Base-by-base conservation (phyloP, 352 stramenopile genomes). In the Blastocystis sp. region DNA sequence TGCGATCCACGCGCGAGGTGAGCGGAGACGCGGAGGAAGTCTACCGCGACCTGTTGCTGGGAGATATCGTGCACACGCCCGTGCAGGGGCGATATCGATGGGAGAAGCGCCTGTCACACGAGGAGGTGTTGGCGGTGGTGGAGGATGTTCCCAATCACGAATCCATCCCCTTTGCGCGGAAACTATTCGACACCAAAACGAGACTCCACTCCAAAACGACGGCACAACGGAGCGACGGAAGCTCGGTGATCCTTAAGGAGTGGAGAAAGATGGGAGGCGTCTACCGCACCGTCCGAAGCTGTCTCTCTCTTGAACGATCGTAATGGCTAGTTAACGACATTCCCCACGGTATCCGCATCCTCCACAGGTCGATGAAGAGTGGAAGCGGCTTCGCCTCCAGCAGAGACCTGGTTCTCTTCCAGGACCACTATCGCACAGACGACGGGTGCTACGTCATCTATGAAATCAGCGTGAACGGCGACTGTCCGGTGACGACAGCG, bases 401-500 rank as follows among this genome's bases (percentile, higher is more conserved):
- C 42, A 40, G 69, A 40, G 69, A 81, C 42, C 9, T 81, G 69
- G 29, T 81, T 54, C 69, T 81, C 11, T 42, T 81, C 29, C 69
- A 81, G 42, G 69, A 81, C 42, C 69, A 81, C 69, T 81, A 34
- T 24, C 46, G 46, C 14, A 81, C 69, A 2, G 69, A 81, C 21
- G 69, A 81, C 29, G 69, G 69, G 7, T 81, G 69, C 27, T 81
- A 81, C 27, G 69, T 81, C 14, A 81, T 81, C n/a, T 81, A 81
- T 61, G 69, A 81, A 64, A 42, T 81, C n/a, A 81, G 69, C 27
- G 53, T 81, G 32, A 81, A 81, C 42, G 69, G 69, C 27, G 69
- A 81, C 8, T 24, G 40, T 7, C 69, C 69, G 9, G 16, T n/a
- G 24, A 48, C 46, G 8, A 49, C 69, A 9, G 53, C 46, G 7